Percentiles rank a stretch among this genome's conserved stretches.
Conservation (phyloP, 495 filamentous ascomycete species). For the Poronia punctata region DNA sequence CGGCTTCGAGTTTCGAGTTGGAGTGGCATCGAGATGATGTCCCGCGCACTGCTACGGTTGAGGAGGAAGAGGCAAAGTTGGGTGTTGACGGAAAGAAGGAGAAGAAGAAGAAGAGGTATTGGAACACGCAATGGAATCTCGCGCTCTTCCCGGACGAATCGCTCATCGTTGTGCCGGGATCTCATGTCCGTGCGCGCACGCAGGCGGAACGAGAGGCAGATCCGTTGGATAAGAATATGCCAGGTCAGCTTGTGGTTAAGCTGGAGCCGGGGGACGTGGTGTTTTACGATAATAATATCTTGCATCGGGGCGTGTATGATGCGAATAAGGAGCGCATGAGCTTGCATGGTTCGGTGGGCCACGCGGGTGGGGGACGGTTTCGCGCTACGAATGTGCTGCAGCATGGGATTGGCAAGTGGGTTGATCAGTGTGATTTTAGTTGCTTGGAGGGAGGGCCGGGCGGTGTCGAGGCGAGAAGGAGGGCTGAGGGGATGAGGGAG, state of each 20-base stretch:
- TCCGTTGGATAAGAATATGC: slow-evolving; percentile 49
- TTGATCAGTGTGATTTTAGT: slow-evolving; percentile 49
- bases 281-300: slow-evolving; percentile 84
- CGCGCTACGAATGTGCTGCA: slow-evolving; percentile 76
- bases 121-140: slow-evolving; percentile 70
- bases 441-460: slow-evolving; percentile 25
- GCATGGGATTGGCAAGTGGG: slow-evolving; percentile 76
- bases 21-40: slow-evolving; percentile 79
- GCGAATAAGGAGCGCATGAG: slow-evolving; percentile 58
- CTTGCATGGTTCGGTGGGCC: slow-evolving; percentile 73
- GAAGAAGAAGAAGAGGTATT: slow-evolving; percentile 7
- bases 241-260: slow-evolving; percentile 54
- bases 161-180: slow-evolving; percentile 64
- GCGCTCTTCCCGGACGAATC: slow-evolving; percentile 56
- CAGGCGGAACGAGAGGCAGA: slow-evolving; percentile 54
- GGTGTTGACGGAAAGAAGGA: slow-evolving; percentile 14
- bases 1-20: slow-evolving; percentile 56
- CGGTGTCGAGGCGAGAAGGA: slow-evolving; percentile 43
- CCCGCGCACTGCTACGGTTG: slow-evolving; percentile 43
- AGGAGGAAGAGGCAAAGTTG: slow-evolving; percentile 43
- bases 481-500: slow-evolving; percentile 47
- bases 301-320: slow-evolving; percentile 72
- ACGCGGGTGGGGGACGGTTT: slow-evolving; percentile 43
- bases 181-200: slow-evolving; percentile 60
- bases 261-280: slow-evolving; percentile 66